Evolutionary conservation across 2,329 filamentous ascomycete genomes (phyloP).

Genomic region (Lasiodiplodia citricola): DNA sequence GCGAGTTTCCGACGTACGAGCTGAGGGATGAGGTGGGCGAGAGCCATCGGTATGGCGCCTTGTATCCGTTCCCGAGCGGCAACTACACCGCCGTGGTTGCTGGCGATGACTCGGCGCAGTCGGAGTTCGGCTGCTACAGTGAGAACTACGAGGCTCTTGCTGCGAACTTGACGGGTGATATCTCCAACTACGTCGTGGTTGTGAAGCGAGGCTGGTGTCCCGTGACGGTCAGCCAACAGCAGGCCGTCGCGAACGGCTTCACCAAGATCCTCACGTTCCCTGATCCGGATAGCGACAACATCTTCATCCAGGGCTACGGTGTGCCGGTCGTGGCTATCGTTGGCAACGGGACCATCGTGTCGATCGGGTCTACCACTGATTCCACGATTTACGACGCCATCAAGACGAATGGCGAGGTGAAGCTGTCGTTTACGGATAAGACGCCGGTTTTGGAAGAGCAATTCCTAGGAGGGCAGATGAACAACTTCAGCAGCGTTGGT

Average conservation of each 20-base stretch:
- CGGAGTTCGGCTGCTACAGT: neutral
- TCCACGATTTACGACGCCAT: neutral
- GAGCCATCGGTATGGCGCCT: neutral
- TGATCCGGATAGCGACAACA: conserved; percentile 1
- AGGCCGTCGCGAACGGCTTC: neutral
- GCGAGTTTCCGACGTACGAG: conserved; percentile 34
- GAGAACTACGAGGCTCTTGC: neutral
- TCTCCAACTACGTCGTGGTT: conserved; percentile 3
- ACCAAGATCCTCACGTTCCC: conserved; percentile 8
- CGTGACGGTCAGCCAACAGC: neutral
- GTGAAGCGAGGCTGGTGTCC: neutral
- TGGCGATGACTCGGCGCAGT: neutral
- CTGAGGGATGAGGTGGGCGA: neutral
- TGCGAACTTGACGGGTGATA: neutral
- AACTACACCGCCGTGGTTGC: conserved; percentile 9
- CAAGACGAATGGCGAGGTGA: neutral
- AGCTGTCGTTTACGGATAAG: neutral
- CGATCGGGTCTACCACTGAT: neutral
- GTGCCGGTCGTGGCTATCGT: neutral
- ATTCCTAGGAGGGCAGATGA: neutral
- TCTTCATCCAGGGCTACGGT: neutral
- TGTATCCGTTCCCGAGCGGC: conserved; percentile 9
- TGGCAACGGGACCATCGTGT: conserved; percentile 9
- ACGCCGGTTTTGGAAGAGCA: neutral
- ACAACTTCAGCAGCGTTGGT: conserved; percentile 14